Evolutionary conservation across 2,329 filamentous ascomycete genomes (phyloP), one percentile per base, ranked within the genome.

Genomic region (Botrytis tulipae): DNA sequence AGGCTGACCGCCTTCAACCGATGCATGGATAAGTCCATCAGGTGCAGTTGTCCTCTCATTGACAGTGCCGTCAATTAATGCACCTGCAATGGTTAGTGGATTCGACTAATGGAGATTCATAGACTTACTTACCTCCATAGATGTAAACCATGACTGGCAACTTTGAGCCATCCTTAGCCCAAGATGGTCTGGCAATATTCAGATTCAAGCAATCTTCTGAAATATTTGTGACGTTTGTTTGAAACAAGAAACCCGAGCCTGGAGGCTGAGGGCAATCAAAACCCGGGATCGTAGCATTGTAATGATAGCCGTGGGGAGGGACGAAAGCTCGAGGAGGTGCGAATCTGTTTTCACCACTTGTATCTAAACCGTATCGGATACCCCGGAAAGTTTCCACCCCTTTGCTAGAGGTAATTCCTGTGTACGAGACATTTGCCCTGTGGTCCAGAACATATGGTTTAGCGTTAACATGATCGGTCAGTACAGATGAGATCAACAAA

Each of bases 111-210:
- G 12, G 70, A 62, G 82, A 63, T 73, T 63, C 22, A 71, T n/a
- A 32, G 40, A 16, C 40, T 42, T n/a, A 60, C 91, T 83, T 82
- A 61, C 91, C 90, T 0, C 90, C 90, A 77, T 86, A 92, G 69
- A 92, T 92, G 88, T 89, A 92, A 76, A 90, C 89, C 29, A 92
- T 81, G 1, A 92, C 90, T 0, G 90, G 90, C 2, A 92, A 82
- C 72, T 89, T 89, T 48, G 85, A 85, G 2, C 83, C 83, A 0
- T 86, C 79, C 35, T 82, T 84, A 3, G 85, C 88, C 14, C 87
- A 87, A 0, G 83, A 81, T 0, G 90, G 90, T 16, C 89, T 85
- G 48, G 87, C 84, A 7, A 92, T 84, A 67, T 85, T 86, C 71
- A 91, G 4, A 18, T 85, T 90, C 67, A 92, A 81, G 77, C 90